Evolutionary conservation across 768 basidiomycete genomes (phyloP), one percentile per base, ranked within the genome.

Genomic region (Gymnopilus dilepis): DNA sequence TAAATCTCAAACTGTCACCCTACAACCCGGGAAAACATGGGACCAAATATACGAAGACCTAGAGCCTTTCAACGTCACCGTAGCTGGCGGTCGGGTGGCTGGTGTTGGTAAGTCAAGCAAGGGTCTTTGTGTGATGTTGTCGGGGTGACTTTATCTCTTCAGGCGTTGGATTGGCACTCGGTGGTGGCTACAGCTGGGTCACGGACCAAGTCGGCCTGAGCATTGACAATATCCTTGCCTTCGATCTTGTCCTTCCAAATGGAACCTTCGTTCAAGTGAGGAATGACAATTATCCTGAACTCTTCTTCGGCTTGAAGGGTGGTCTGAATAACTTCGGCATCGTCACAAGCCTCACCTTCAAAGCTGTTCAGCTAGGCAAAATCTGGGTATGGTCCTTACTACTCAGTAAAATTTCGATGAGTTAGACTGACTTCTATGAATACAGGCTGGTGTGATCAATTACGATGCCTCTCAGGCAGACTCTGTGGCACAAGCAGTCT

Each of bases 171-270:
- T 82, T 86, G 62, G 79, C 78, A 6, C 53, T 37, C 8, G 58
- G 58, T 1, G 58, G 42, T 79, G 87, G 88, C 2, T 89, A 86
- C 63, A 87, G 87, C 21, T 89, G 82, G 82, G 74, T 80, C 54
- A 84, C 84, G 0, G 86, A 89, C 58, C 84, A 88, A 58, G 74
- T 80, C 58, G 88, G 88, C 12, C 66, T 90, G 38, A 81, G 82
- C 0, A 61, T 80, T 13, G 88, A 89, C 61, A 86, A 76, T 0
- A 75, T 88, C 26, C 70, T 74, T 19, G 78, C 78, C 0, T 86
- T 73, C 61, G 84, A 88, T 58, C 74, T 89, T 2, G 87, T 87
- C 0, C 71, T 81, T 42, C 86, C 86, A 0, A 79, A 79, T 61
- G 86, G 86, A 6, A 75, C 72, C 0, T 69, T 84, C 1, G 67